Evolutionary conservation across 2,329 filamentous ascomycete species (phyloP).

Genomic region (Aschersonia sp.): DNA sequence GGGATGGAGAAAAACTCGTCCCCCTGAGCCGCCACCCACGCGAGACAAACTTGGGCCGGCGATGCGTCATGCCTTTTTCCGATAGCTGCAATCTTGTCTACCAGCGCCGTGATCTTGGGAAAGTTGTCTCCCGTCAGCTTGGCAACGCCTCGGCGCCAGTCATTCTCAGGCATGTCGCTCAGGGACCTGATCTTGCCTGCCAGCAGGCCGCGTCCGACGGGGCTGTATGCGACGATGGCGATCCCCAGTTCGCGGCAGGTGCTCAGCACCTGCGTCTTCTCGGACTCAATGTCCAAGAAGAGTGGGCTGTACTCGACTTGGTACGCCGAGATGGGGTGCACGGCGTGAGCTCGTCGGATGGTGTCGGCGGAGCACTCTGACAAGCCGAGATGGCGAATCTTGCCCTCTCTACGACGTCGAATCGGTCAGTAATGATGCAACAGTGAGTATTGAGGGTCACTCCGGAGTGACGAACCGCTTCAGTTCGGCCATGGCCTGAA

Average conservation of each 20-base stretch:
- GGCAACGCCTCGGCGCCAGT: slow-evolving; percentile 21
- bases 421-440: neutral
- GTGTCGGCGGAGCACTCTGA: slow-evolving; percentile 34
- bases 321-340: slow-evolving; percentile 34
- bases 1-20: slow-evolving; percentile 45
- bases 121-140: slow-evolving; percentile 10
- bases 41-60: slow-evolving; percentile 42
- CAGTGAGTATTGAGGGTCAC: neutral
- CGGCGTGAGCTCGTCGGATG: slow-evolving; percentile 32
- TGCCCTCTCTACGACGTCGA: slow-evolving; percentile 25
- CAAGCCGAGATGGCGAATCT: slow-evolving; percentile 42
- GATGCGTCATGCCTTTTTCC: slow-evolving; percentile 40
- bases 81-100: slow-evolving; percentile 31
- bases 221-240: slow-evolving; percentile 41
- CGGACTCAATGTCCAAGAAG: slow-evolving; percentile 42
- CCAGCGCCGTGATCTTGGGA: slow-evolving; percentile 35
- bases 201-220: slow-evolving; percentile 44
- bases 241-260: slow-evolving; percentile 45
- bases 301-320: slow-evolving; percentile 42
- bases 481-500: slow-evolving; percentile 31
- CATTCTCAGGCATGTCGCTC: slow-evolving; percentile 25
- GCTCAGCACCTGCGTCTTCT: slow-evolving; percentile 29
- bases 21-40: slow-evolving; percentile 48
- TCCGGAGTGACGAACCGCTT: slow-evolving; percentile 18
- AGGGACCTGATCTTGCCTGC: slow-evolving; percentile 30